phyloP scores from a whole-genome alignment of 176 grass and related monocot genomes.

The Carex scoparia region DNA sequence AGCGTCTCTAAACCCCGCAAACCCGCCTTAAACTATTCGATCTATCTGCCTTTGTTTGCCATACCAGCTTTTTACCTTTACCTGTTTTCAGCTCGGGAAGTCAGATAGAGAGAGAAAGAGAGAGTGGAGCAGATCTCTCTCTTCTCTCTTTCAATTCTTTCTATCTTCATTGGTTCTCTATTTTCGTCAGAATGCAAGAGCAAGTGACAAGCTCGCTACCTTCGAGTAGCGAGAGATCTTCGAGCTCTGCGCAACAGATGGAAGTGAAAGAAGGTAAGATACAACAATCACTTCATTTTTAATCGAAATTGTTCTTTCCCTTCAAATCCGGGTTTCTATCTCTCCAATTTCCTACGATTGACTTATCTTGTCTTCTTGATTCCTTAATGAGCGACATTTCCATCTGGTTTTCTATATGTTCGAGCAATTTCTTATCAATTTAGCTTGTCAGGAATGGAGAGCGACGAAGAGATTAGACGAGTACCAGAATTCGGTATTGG shows the following conservation, averaged over 20 bases:
- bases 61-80: neutral
- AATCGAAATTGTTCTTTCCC: neutral
- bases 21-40: constrained; percentile 12
- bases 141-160: neutral
- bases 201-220: constrained; percentile 70
- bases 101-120: neutral
- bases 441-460: constrained; percentile 52
- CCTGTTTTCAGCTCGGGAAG: neutral
- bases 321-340: neutral
- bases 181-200: constrained; percentile 46
- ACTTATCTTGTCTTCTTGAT: neutral
- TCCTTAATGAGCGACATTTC: neutral
- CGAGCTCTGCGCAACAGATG: constrained; percentile 72
- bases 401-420: neutral
- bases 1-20: constrained; percentile 29
- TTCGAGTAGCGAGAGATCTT: constrained; percentile 94
- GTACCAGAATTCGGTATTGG: constrained; percentile 67
- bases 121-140: constrained; percentile 8
- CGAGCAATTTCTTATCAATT: neutral
- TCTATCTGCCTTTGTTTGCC: constrained; percentile 2
- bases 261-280: constrained; percentile 68
- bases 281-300: neutral
- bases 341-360: neutral
- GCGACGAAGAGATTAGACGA: constrained; percentile 65
- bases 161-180: neutral